Evolutionary conservation across 164 flowering plant species (phyloP).

Genomic region (Chloranthus sessilifolius): DNA sequence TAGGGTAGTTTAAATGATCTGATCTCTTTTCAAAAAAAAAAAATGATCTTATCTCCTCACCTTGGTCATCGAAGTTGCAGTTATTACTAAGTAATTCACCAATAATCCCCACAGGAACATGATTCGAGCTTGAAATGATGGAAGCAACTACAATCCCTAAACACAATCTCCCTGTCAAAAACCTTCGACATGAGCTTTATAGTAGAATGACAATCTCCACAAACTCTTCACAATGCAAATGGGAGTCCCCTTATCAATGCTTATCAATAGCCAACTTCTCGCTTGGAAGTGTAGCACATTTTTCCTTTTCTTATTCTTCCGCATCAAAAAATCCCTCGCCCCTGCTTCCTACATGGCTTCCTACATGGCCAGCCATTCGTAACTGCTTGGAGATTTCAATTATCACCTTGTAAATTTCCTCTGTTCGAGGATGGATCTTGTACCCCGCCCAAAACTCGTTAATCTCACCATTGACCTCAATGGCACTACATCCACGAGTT

Average conservation of each 20-base stretch:
- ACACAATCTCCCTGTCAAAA: conserved; percentile 12
- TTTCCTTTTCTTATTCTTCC: conserved; percentile 34
- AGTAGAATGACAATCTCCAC: conserved; percentile 30
- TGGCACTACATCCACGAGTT: conserved; percentile 19
- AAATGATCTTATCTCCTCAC: no score
- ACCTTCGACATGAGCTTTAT: conserved; percentile 22
- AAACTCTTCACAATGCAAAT: conserved; percentile 11
- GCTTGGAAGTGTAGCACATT: conserved; percentile 22
- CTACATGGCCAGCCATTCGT: conserved; percentile 22
- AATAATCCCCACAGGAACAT: conserved; percentile 14
- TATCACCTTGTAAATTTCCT: conserved; percentile 23
- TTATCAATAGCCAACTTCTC: conserved; percentile 17
- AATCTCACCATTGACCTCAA: conserved; percentile 23
- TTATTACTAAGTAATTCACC: no score
- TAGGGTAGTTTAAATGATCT: no score
- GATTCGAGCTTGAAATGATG: conserved; percentile 10
- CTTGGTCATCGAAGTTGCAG: no score
- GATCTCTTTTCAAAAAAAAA: no score
- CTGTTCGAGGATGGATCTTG: conserved; percentile 20
- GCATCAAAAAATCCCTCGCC: conserved; percentile 30
- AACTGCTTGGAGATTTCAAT: conserved; percentile 21
- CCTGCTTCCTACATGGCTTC: no score
- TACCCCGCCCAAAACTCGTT: conserved; percentile 28
- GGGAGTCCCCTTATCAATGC: conserved; percentile 11
- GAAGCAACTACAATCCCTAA: conserved; percentile 11